Evolutionary conservation across 73 alveolate genomes (phyloP), one percentile per base, ranked within the genome.

Genomic region (Paramecium octaurelia): DNA sequence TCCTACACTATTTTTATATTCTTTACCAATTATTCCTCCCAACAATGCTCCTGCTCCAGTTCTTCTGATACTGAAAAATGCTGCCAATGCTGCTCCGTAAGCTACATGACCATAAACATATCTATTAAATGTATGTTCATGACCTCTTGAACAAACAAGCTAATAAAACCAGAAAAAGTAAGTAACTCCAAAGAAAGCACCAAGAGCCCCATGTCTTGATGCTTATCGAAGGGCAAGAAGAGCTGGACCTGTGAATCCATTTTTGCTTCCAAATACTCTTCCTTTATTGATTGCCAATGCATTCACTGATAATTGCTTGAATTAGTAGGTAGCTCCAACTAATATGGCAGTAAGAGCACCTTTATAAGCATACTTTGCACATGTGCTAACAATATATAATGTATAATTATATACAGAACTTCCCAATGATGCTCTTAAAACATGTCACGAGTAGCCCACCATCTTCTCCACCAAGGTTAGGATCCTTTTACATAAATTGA

Each of bases 381-480:
- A 73, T 12, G 34, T 36, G 3, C 87, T 73, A 73, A 21, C 4
- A 38, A 38, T 50, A 16, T 12, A 21, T 20, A 27, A 46, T 11
- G 8, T 12, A 8, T 36, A 3, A 42, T 21, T 16, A 43, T 36
- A 7, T 77, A 77, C 71, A 24, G 69, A 24, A 77, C 69, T 40
- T 77, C 75, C 90, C 90, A 77, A 77, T 46, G 60, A 77, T 77
- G 90, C 50, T 77, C 44, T 23, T 77, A 38, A 43, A 77, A 77
- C 31, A 40, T 60, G 35, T 77, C 90, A 36, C 90, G 44, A 18
- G 71, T 43, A 46, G 90, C 90, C 42, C 69, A 36, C 90, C 90
- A 77, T 77, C 90, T 77, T 10, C 21, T 43, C 75, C 69, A 77
- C 69, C 69, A 77, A 14, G 90, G 90, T 21, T 40, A 58, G 0